Evolutionary conservation across 2,329 filamentous ascomycete species (phyloP).

Genomic region (Aspergillus neotritici): DNA sequence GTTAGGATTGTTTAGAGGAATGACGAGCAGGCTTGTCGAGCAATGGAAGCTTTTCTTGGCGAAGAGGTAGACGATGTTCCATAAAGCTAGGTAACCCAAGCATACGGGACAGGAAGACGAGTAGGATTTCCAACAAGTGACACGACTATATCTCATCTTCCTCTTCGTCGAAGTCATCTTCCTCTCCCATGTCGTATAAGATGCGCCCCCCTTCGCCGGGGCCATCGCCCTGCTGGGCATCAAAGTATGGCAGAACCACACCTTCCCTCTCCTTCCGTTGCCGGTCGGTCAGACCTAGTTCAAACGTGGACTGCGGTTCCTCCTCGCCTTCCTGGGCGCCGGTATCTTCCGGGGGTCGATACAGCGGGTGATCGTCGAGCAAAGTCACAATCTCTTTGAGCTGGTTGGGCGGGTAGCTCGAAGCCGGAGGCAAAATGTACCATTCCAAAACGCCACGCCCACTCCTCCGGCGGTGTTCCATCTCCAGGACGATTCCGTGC

Average conservation of each 20-base stretch:
- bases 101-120: neutral
- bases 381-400: constrained; percentile 53
- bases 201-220: constrained; percentile 85
- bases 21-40: neutral
- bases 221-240: constrained; percentile 71
- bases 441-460: constrained; percentile 70
- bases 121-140: neutral
- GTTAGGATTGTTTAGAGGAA: constrained; percentile 1
- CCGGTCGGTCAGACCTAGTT: constrained; percentile 80
- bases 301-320: constrained; percentile 71
- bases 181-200: constrained; percentile 90
- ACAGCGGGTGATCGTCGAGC: constrained; percentile 71
- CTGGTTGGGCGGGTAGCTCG: constrained; percentile 42
- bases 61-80: neutral
- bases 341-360: constrained; percentile 46
- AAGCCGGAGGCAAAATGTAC: constrained; percentile 51
- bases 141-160: constrained; percentile 75
- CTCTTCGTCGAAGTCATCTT: constrained; percentile 96
- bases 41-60: too few relatives aligned
- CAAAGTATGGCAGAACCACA: constrained; percentile 91
- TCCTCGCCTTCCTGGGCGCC: constrained; percentile 43
- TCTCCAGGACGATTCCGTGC: constrained; percentile 67
- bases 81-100: neutral
- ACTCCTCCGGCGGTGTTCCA: constrained; percentile 80
- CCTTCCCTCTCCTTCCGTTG: constrained; percentile 81